Evolutionary conservation across 192 early-diverging fungal genomes (phyloP).

Genomic region (Umbelopsis isabellina): DNA sequence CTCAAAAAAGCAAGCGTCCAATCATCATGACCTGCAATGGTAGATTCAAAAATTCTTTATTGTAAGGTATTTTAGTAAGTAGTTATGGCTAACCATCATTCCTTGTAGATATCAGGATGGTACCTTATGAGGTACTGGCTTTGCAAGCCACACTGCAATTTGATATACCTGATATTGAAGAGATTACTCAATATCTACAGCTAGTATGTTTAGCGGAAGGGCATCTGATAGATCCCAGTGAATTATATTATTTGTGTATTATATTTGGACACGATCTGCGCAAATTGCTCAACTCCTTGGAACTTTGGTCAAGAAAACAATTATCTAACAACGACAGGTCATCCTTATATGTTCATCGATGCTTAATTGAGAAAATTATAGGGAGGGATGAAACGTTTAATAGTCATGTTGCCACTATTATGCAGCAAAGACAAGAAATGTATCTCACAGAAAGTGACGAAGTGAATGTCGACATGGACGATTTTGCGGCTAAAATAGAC

Average conservation of each 20-base stretch:
- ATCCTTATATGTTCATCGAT: slow-evolving; percentile 4
- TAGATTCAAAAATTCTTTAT: slow-evolving; percentile 25
- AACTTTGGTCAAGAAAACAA: slow-evolving; percentile 25
- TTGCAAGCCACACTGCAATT: slow-evolving; percentile 12
- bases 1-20: slow-evolving; percentile 73
- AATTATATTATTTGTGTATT: slow-evolving; percentile 18
- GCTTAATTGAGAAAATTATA: slow-evolving; percentile 5
- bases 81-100: neutral
- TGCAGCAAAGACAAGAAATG: slow-evolving; percentile 1
- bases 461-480: neutral
- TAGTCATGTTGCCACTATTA: neutral
- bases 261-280: slow-evolving; percentile 24
- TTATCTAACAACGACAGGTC: neutral
- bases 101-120: slow-evolving; percentile 16
- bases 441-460: neutral
- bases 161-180: slow-evolving; percentile 11
- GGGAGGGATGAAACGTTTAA: slow-evolving; percentile 3
- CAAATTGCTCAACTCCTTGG: slow-evolving; percentile 25
- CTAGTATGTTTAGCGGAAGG: slow-evolving; percentile 30
- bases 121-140: slow-evolving; percentile 26
- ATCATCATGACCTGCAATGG: slow-evolving; percentile 84
- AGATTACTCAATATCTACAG: slow-evolving; percentile 19
- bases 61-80: neutral
- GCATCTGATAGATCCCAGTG: slow-evolving; percentile 15
- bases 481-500: neutral